These are phyloP conservation scores for Nymphaea colorata DNA, from an alignment of 164 flowering plant species.

Conservation along the genomic window DNA sequence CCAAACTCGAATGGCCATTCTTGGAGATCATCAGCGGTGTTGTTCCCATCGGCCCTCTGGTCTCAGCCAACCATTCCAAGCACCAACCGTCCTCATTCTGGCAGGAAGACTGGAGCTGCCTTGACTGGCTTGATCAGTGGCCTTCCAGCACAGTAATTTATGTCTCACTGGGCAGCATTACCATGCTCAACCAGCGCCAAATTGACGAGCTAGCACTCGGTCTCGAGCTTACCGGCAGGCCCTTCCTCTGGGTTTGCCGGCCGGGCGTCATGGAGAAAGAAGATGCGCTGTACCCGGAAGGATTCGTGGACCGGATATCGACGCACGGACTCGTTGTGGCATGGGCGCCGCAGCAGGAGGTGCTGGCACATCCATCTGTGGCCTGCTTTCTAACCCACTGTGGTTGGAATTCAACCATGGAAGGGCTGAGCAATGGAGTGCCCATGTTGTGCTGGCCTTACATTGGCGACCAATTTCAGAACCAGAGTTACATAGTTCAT, in stretches of 20 bases:
- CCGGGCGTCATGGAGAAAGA: not conserved
- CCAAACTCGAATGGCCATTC: slow-evolving; percentile 4
- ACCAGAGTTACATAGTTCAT: slow-evolving; percentile 2
- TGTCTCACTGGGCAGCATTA: slow-evolving; percentile 11
- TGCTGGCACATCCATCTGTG: slow-evolving; percentile 6
- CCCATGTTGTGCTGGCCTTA: slow-evolving; percentile 13
- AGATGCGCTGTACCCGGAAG: not conserved
- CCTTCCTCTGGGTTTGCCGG: slow-evolving; percentile 7
- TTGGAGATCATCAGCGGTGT: slow-evolving; percentile 1
- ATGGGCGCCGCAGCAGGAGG: slow-evolving; percentile 11
- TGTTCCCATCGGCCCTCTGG: slow-evolving; percentile 9
- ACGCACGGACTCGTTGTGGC: not conserved
- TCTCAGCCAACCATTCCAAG: not conserved
- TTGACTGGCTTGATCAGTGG: slow-evolving; percentile 9
- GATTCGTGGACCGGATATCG: slow-evolving; percentile 4
- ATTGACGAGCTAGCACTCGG: slow-evolving; percentile 5
- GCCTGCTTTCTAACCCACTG: slow-evolving; percentile 9
- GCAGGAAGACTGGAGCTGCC: slow-evolving; percentile 6
- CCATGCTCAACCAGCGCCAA: slow-evolving; percentile 1
- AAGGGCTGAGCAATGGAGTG: slow-evolving; percentile 13
- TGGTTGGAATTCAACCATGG: slow-evolving; percentile 12
- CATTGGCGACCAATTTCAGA: slow-evolving; percentile 9
- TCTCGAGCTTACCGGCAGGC: slow-evolving; percentile 4
- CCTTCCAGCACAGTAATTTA: slow-evolving; percentile 8
- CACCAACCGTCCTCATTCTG: slow-evolving; percentile 3